Conservation (phyloP, 352 stramenopile species). For the Peronospora tabacina region DNA sequence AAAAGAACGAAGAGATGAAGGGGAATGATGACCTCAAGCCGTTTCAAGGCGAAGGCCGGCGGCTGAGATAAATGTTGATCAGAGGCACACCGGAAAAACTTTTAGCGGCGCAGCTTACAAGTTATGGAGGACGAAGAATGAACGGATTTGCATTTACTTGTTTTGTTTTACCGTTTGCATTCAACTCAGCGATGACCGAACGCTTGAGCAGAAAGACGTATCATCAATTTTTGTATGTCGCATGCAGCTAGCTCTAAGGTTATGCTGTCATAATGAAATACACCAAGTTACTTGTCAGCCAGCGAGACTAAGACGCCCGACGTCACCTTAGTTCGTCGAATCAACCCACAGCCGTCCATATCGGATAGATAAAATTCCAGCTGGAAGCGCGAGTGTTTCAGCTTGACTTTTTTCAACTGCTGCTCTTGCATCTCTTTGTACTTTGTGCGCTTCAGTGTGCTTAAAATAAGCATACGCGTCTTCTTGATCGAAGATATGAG, state of each 20-base stretch:
- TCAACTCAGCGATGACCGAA: background rate
- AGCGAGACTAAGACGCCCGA: slow-evolving; percentile 47
- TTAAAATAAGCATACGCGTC: slow-evolving; percentile 33
- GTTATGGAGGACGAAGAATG: slow-evolving; percentile 8
- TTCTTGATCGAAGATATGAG: slow-evolving; percentile 52
- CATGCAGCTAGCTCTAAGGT: background rate
- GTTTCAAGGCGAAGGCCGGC: slow-evolving; percentile 62
- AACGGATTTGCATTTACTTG: background rate
- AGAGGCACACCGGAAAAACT: slow-evolving; percentile 5
- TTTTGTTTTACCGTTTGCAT: background rate
- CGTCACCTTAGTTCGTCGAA: slow-evolving; percentile 46
- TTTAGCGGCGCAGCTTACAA: slow-evolving; percentile 13
- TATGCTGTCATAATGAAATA: background rate
- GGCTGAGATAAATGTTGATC: slow-evolving; percentile 37
- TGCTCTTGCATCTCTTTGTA: slow-evolving; percentile 56
- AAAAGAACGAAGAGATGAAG: slow-evolving; percentile 14
- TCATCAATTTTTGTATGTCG: background rate
- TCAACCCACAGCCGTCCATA: slow-evolving; percentile 50
- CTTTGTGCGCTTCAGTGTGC: slow-evolving; percentile 44
- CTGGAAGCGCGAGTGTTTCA: slow-evolving; percentile 45
- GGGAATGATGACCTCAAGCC: slow-evolving; percentile 23
- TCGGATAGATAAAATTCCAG: slow-evolving; percentile 54
- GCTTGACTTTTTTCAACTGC: slow-evolving; percentile 54
- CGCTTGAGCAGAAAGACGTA: too few relatives aligned
- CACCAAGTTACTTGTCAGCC: slow-evolving; percentile 10